These are phyloP conservation scores for Aspergillus fischeri DNA, from an alignment of 2,329 filamentous ascomycete species.

Conservation along the genomic window DNA sequence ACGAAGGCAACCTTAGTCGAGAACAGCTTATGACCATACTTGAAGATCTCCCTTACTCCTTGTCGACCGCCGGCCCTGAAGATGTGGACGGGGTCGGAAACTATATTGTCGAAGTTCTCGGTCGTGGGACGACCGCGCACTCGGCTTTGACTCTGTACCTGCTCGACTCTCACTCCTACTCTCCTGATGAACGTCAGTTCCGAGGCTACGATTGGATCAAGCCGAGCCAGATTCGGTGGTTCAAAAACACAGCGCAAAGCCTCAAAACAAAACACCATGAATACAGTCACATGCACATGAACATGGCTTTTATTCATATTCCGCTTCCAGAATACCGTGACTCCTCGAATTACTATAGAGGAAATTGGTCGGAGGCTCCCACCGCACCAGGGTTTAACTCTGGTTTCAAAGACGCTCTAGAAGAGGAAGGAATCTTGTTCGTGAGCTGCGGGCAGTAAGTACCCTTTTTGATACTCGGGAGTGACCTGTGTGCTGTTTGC, in stretches of 20 bases:
- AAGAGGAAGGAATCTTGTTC: slow-evolving; percentile 79
- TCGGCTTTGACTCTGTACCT: slow-evolving; percentile 93
- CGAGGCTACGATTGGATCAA: slow-evolving; percentile 98
- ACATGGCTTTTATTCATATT: slow-evolving; percentile 96
- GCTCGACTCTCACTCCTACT: slow-evolving; percentile 88
- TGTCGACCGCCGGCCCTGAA: slow-evolving; percentile 77
- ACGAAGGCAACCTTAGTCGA: slow-evolving; percentile 77
- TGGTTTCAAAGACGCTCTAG: slow-evolving; percentile 84
- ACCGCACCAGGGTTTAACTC: slow-evolving; percentile 88
- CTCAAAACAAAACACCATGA: slow-evolving; percentile 74
- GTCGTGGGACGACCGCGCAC: slow-evolving; percentile 72
- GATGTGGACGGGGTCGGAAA: slow-evolving; percentile 90
- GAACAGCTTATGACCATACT: slow-evolving; percentile 78
- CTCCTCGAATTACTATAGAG: slow-evolving; percentile 56
- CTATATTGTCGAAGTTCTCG: slow-evolving; percentile 87
- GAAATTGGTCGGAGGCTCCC: slow-evolving; percentile 74
- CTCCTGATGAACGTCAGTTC: slow-evolving; percentile 80
- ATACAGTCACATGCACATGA: slow-evolving; percentile 89
- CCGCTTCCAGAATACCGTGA: slow-evolving; percentile 84
- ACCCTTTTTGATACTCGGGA: neutral
- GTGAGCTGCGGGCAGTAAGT: slow-evolving; percentile 87
- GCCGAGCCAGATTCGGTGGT: slow-evolving; percentile 91
- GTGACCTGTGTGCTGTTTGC: slow-evolving; percentile 4
- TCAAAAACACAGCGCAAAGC: slow-evolving; percentile 69
- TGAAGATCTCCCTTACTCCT: slow-evolving; percentile 80